phyloP scores from a whole-genome alignment of 1,139 yeast species.

The Maudiozyma humilis region DNA sequence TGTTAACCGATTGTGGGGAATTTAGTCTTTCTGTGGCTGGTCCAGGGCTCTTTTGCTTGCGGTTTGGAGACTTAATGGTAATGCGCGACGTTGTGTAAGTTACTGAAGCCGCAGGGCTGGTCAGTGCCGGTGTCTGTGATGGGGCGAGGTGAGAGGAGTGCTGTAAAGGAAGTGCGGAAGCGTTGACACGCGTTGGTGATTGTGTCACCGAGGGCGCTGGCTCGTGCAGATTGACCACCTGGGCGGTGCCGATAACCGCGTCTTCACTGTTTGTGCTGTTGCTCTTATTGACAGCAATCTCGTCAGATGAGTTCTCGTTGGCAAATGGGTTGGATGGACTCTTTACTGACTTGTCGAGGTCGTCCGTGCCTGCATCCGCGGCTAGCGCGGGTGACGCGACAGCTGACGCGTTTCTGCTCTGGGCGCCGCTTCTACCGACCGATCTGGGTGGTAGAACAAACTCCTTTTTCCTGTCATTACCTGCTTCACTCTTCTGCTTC shows the following conservation, averaged over 20 bases:
- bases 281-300: neutral
- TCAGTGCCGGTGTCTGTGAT: conserved; percentile 6
- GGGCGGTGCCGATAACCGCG: conserved; percentile 1
- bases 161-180: neutral
- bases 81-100: conserved; percentile 31
- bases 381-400: neutral
- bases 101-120: conserved; percentile 32
- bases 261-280: neutral
- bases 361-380: neutral
- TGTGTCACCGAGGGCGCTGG: neutral
- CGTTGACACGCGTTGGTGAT: neutral
- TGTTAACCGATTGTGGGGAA: conserved; percentile 26
- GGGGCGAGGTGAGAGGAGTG: neutral
- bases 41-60: conserved; percentile 6
- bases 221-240: neutral
- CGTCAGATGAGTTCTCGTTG: neutral
- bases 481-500: neutral
- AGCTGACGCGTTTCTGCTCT: conserved; percentile 14
- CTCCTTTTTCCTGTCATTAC: conserved; percentile 9
- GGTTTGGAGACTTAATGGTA: conserved; percentile 25
- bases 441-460: conserved; percentile 27
- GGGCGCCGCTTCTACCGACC: conserved; percentile 21
- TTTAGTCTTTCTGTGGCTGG: conserved; percentile 14
- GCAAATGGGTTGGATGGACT: conserved; percentile 1
- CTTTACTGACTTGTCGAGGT: neutral